A percentile compares a stretch with the other conserved stretches of the same genome.
phyloP scores from a whole-genome alignment of 83 land plant species.

The Picea abies region DNA sequence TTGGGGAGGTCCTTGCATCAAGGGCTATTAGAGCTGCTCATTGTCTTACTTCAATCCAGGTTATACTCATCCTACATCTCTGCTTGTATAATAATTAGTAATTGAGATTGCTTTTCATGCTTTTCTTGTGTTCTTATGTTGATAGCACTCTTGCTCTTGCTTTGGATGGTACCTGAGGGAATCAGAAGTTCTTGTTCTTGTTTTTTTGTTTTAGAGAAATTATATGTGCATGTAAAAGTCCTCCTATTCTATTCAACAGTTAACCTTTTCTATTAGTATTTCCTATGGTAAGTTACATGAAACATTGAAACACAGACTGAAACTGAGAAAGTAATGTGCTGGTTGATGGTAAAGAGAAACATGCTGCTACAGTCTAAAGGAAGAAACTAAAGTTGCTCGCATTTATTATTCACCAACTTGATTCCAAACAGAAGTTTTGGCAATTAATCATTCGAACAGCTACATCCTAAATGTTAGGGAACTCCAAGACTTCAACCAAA shows the following conservation, averaged over 20 bases:
- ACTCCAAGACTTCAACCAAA: too few relatives aligned
- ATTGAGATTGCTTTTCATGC: neutral
- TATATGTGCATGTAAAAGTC: neutral
- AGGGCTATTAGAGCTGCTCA: slow-evolving; percentile 97
- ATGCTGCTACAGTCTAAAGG: too few relatives aligned
- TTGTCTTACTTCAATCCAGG: slow-evolving; percentile 97
- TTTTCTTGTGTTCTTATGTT: neutral
- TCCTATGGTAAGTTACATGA: neutral
- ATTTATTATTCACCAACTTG: too few relatives aligned
- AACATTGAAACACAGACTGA: neutral
- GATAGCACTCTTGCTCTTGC: neutral
- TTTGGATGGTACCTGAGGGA: neutral
- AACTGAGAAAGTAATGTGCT: too few relatives aligned
- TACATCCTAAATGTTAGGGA: too few relatives aligned
- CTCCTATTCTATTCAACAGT: neutral
- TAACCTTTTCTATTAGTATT: neutral
- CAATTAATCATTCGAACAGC: too few relatives aligned
- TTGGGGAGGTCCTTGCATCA: slow-evolving; percentile 82
- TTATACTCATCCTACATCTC: slow-evolving; percentile 14
- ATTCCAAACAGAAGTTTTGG: too few relatives aligned
- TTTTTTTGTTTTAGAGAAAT: neutral
- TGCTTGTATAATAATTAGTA: neutral
- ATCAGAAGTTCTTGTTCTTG: neutral
- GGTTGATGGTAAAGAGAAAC: too few relatives aligned
- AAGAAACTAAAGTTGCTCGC: too few relatives aligned